Evolutionary conservation across 2,329 filamentous ascomycete species (phyloP), one percentile per base, ranked within the genome.

Genomic region (Aspergillus carbonarius): DNA sequence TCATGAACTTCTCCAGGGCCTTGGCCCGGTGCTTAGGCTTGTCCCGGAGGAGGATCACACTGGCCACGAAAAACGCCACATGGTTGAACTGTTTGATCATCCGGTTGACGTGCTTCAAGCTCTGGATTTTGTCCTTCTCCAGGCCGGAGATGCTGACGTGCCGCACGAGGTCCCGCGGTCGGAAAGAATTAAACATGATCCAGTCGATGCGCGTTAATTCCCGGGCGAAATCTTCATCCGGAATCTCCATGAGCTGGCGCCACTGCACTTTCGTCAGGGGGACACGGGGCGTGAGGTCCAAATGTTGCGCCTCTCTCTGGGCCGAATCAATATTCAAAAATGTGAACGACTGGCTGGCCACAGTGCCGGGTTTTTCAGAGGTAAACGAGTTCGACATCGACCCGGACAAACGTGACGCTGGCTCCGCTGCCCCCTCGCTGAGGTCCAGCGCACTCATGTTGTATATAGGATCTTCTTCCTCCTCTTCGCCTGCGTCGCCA

Each of bases 191-290:
- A 74, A 97, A 98, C 89, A 98, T 95, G 74, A 96, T 88, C 93
- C 93, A 98, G 76, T 99, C 95, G 56, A 99, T 96, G 60, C 93
- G 85, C 4, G 95, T 98, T 69, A 99, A 84, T 74, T 99, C 95
- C 60, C 89, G 88, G 15, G 93, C 93, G 65, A 98, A 88, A 50
- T 92, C 86, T 61, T 96, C 91, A 54, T 96, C 89, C 1, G 90
- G 83, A 23, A 89, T 88, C 35, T 91, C 90, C 88, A 98, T 96
- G 65, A 98, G 90, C 53, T 89, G 86, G 65, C 93, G 91, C 82
- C 95, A 99, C 60, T 95, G 90, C 42, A 88, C 81, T 74, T 98
- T 98, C 66, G 88, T 90, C 61, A 96, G 83, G 1, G 87, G 84
- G 54, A 89, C 79, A 37, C 83, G 86, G 0, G 87, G 85, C 40